Conservation (phyloP, 1,284 basidiomycete species). For the Heterobasidion occidentale region DNA sequence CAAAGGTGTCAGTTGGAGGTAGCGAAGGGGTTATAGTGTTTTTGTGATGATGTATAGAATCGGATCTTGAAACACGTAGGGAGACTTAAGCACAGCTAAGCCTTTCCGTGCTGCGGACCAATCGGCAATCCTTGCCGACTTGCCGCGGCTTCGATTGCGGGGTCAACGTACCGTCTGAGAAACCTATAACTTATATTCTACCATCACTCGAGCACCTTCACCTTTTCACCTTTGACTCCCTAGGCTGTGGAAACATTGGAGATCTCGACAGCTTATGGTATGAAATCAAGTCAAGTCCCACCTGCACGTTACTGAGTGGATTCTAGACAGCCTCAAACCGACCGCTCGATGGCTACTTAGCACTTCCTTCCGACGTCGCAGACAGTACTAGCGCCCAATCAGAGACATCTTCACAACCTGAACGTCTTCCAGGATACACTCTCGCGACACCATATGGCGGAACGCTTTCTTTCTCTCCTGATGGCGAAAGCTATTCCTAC, state of each 20-base stretch:
- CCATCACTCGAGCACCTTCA: too few species aligned
- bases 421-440: background rate
- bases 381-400: background rate
- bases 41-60: slow-evolving; percentile 10
- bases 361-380: background rate
- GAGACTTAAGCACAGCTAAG: too few species aligned
- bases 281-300: too few species aligned
- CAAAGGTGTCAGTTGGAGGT: slow-evolving; percentile 17
- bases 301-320: background rate
- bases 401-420: background rate
- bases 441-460: slow-evolving; percentile 15
- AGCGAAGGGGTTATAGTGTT: slow-evolving; percentile 26
- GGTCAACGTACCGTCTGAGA: too few species aligned
- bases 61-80: too few species aligned
- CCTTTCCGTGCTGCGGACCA: too few species aligned
- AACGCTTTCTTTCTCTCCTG: slow-evolving; percentile 18
- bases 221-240: too few species aligned
- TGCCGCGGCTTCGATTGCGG: too few species aligned
- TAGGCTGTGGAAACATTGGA: too few species aligned
- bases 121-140: too few species aligned
- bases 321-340: background rate
- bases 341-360: background rate
- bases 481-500: slow-evolving; percentile 43
- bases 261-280: too few species aligned
- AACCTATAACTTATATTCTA: too few species aligned